Conservation (phyloP, 1,284 basidiomycete species). For the Moniliella sp. region DNA sequence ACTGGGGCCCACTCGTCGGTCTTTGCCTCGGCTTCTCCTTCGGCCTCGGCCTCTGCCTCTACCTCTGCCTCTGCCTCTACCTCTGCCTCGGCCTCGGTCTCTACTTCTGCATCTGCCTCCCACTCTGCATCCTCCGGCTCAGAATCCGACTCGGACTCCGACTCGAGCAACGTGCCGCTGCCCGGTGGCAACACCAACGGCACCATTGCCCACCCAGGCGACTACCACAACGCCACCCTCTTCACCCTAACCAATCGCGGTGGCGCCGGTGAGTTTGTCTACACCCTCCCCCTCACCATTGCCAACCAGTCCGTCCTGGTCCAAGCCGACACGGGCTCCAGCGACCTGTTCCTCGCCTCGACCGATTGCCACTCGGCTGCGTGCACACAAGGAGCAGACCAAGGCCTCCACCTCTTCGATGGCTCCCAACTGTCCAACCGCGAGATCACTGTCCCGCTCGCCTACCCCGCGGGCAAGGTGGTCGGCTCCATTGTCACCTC, state of each 20-base stretch:
- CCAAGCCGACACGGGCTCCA: conserved; percentile 20
- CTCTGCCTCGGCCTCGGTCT: too few species aligned
- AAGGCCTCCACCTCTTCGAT: conserved; percentile 8
- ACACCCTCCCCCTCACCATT: conserved; percentile 12
- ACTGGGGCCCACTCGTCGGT: too few species aligned
- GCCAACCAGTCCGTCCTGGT: conserved; percentile 11
- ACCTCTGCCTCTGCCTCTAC: too few species aligned
- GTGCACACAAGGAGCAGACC: conserved; percentile 8
- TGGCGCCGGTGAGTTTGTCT: conserved; percentile 14
- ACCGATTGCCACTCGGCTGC: conserved; percentile 10
- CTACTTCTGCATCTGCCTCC: too few species aligned
- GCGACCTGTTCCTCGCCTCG: conserved; percentile 19
- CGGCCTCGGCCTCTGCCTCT: too few species aligned
- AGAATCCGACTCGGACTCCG: too few species aligned
- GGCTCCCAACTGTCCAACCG: conserved; percentile 7
- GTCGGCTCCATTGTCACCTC: conserved; percentile 11
- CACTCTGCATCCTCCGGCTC: too few species aligned
- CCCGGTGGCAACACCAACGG: background rate
- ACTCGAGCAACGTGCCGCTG: too few species aligned
- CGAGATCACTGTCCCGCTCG: conserved; percentile 11
- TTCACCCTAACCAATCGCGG: conserved; percentile 11
- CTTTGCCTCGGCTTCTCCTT: too few species aligned
- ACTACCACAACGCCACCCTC: conserved; percentile 8
- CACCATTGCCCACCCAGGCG: background rate
- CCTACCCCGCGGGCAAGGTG: conserved; percentile 15